A percentile compares a stretch with the other conserved stretches of the same genome.
These are phyloP conservation scores for Hericium coralloides DNA, from an alignment of 768 basidiomycete species.

Conservation along the genomic window DNA sequence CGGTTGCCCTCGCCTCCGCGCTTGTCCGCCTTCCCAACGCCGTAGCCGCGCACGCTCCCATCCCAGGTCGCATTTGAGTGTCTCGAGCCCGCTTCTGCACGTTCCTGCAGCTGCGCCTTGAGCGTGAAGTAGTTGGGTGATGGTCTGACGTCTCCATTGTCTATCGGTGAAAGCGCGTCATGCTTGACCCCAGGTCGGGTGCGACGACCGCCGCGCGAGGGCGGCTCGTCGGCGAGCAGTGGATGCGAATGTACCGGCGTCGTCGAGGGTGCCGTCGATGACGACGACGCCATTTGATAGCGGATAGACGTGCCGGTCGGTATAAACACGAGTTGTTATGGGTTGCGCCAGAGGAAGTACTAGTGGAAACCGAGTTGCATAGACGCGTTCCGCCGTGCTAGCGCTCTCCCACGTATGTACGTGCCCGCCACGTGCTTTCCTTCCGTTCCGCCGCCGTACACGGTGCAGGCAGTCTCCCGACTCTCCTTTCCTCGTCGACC, in stretches of 20 bases:
- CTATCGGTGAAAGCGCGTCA: conserved; percentile 6
- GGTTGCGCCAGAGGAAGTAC: neutral
- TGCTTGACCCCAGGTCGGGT: conserved; percentile 31
- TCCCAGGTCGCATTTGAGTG: conserved; percentile 30
- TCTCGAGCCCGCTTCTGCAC: conserved; percentile 20
- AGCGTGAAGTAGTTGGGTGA: conserved; percentile 51
- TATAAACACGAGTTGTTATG: neutral
- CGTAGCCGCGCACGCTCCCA: conserved; percentile 49
- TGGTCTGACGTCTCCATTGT: conserved; percentile 17
- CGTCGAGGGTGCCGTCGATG: conserved; percentile 19
- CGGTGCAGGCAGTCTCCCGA: neutral
- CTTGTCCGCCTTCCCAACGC: conserved; percentile 15
- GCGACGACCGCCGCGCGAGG: conserved; percentile 34
- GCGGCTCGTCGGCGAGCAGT: conserved; percentile 47
- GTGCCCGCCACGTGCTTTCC: neutral
- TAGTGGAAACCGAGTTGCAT: neutral
- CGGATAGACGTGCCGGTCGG: neutral
- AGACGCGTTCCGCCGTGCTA: neutral
- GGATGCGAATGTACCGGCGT: conserved; percentile 69
- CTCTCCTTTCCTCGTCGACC: neutral
- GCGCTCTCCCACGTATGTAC: neutral
- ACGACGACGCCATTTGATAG: conserved; percentile 3
- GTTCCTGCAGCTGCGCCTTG: conserved; percentile 51
- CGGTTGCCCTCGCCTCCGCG: conserved; percentile 22
- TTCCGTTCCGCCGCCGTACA: neutral